Percentiles rank a stretch among this genome's conserved stretches.
Conservation (phyloP, 1,284 basidiomycete species). For the Mycosarcoma mackinlayi region DNA sequence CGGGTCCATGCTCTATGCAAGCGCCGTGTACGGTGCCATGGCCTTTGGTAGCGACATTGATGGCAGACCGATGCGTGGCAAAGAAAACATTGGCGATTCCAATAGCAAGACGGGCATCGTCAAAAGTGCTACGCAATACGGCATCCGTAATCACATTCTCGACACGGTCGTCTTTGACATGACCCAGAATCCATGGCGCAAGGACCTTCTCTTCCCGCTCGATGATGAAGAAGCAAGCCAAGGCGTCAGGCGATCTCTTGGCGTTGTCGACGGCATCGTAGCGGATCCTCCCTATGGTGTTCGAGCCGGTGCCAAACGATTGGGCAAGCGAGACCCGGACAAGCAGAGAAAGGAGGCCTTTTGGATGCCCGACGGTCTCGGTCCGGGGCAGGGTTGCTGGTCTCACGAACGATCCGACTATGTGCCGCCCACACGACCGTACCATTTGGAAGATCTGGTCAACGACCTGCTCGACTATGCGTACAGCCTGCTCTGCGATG, state of each 20-base stretch:
- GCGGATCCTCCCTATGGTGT: constrained; percentile 80
- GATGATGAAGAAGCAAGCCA: constrained; percentile 1
- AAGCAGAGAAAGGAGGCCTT: constrained; percentile 65
- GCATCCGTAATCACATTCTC: constrained; percentile 78
- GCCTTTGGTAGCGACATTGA: constrained; percentile 96
- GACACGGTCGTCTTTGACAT: constrained; percentile 91
- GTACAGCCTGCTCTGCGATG: constrained; percentile 83
- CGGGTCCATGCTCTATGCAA: constrained; percentile 88
- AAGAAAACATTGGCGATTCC: constrained; percentile 72
- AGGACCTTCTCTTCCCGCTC: constrained; percentile 28
- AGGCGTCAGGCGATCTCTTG: constrained; percentile 59
- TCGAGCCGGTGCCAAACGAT: constrained; percentile 91
- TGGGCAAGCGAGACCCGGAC: constrained; percentile 76
- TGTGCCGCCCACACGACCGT: constrained; percentile 81
- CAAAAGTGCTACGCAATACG: constrained; percentile 84
- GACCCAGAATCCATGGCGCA: constrained; percentile 85
- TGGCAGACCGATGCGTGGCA: constrained; percentile 94
- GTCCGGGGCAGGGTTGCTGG: constrained; percentile 42
- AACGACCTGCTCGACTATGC: constrained; percentile 84
- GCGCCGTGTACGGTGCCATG: constrained; percentile 81
- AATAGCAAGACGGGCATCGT: constrained; percentile 74
- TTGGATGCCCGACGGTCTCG: constrained; percentile 65
- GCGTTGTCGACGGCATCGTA: constrained; percentile 88
- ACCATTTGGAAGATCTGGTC: constrained; percentile 87
- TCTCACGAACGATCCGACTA: constrained; percentile 68